Evolutionary conservation across 257 asterid genomes (phyloP).

Genomic region (Lycium ferocissimum): DNA sequence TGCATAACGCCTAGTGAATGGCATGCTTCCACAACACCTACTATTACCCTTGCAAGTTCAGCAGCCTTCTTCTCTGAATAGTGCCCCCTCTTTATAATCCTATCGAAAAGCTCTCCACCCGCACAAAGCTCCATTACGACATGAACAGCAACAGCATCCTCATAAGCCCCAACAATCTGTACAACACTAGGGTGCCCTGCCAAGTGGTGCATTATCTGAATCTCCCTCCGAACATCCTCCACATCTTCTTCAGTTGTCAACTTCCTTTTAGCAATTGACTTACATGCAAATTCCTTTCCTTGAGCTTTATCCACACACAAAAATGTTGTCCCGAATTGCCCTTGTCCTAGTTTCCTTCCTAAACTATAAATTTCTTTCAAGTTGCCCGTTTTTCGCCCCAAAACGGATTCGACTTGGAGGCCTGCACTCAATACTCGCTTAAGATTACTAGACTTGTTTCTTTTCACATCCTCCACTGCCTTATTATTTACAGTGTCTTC

Average conservation of each 20-base stretch:
- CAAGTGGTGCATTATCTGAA: conserved; percentile 89
- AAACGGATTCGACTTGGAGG: conserved; percentile 68
- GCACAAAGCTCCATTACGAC: conserved; percentile 85
- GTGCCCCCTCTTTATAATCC: conserved; percentile 82
- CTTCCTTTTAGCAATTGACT: conserved; percentile 80
- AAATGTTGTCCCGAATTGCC: conserved; percentile 89
- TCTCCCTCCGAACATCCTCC: conserved; percentile 87
- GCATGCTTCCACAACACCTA: conserved; percentile 78
- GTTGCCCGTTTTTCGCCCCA: conserved; percentile 69
- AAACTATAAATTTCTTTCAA: conserved; percentile 65
- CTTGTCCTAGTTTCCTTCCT: conserved; percentile 81
- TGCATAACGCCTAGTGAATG: conserved; percentile 96
- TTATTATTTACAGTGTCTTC: neutral
- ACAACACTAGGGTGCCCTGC: conserved; percentile 73
- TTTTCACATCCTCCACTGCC: conserved; percentile 35
- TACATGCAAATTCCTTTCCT: conserved; percentile 73
- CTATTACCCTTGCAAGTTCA: conserved; percentile 76
- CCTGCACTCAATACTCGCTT: conserved; percentile 73
- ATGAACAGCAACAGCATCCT: conserved; percentile 82
- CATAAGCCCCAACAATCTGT: conserved; percentile 75
- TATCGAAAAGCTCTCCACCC: conserved; percentile 90
- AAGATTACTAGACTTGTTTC: conserved; percentile 43
- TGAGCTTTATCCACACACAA: conserved; percentile 63
- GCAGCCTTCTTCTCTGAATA: conserved; percentile 88
- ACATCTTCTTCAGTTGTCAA: conserved; percentile 69